These are phyloP conservation scores for Nemania abortiva DNA, from an alignment of 2,329 filamentous ascomycete species.

Conservation along the genomic window DNA sequence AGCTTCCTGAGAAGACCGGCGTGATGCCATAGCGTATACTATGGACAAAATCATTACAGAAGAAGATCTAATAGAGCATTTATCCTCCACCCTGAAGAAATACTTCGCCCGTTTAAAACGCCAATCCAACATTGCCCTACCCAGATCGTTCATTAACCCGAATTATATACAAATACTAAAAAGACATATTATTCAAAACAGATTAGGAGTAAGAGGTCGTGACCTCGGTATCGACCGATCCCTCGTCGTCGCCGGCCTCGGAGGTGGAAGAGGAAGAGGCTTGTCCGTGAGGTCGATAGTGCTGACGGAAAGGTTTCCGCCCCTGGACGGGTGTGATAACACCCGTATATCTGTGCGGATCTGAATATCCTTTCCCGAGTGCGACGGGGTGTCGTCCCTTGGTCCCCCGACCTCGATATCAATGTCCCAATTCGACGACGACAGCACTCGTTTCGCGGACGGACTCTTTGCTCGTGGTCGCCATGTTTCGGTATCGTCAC, in stretches of 20 bases:
- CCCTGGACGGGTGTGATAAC: slow-evolving; percentile 32
- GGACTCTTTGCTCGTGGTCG: slow-evolving; percentile 17
- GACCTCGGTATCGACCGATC: slow-evolving; percentile 33
- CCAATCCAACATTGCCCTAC: neutral
- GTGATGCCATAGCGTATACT: neutral
- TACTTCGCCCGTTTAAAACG: neutral
- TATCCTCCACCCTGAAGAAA: neutral
- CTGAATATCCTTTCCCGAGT: slow-evolving; percentile 32
- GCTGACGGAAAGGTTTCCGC: neutral
- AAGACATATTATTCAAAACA: slow-evolving; percentile 19
- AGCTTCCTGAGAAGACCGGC: neutral
- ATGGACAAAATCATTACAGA: neutral
- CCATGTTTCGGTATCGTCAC: neutral
- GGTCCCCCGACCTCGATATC: slow-evolving; percentile 23
- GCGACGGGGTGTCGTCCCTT: slow-evolving; percentile 8
- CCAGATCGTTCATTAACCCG: neutral
- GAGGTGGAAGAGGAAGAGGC: slow-evolving; percentile 33
- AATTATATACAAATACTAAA: slow-evolving; percentile 10
- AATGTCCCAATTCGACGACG: slow-evolving; percentile 36
- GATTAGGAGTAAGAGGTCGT: slow-evolving; percentile 36
- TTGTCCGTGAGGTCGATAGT: slow-evolving; percentile 28
- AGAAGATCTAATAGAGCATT: neutral
- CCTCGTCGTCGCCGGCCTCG: slow-evolving; percentile 11
- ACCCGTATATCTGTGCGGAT: slow-evolving; percentile 34
- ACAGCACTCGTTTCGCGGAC: slow-evolving; percentile 23